Conservation (phyloP, 441 rosid genomes). For the Eruca vesicaria region DNA sequence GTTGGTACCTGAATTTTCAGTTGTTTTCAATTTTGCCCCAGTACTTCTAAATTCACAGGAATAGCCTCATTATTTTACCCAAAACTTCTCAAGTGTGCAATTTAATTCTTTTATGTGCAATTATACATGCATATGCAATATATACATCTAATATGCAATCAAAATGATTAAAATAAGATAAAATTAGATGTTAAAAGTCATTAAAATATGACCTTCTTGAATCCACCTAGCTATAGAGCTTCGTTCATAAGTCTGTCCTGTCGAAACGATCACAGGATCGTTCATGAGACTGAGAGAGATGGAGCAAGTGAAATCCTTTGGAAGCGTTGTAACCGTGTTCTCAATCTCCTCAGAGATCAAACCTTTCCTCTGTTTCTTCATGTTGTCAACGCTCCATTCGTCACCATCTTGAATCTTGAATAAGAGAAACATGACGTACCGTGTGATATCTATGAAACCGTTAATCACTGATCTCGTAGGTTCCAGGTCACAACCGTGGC, state of each 20-base stretch:
- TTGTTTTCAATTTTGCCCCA: too few relatives aligned
- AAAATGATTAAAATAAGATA: too few relatives aligned
- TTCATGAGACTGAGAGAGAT: constrained; percentile 70
- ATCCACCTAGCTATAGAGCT: constrained; percentile 74
- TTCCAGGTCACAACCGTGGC: constrained; percentile 60
- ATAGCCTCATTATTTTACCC: too few relatives aligned
- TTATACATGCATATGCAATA: too few relatives aligned
- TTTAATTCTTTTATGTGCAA: too few relatives aligned
- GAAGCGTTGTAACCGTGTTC: constrained; percentile 51
- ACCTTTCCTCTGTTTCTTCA: constrained; percentile 52
- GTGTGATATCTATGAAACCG: constrained; percentile 59
- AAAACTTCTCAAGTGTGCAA: too few relatives aligned
- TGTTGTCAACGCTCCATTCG: constrained; percentile 43
- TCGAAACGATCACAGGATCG: constrained; percentile 77
- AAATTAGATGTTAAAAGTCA: too few relatives aligned
- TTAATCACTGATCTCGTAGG: constrained; percentile 69
- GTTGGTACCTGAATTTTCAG: too few relatives aligned
- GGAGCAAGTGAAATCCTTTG: constrained; percentile 74
- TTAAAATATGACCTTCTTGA: constrained; percentile 79
- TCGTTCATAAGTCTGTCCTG: constrained; percentile 84
- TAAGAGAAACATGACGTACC: constrained; percentile 67
- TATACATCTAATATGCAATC: too few relatives aligned
- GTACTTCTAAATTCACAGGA: too few relatives aligned
- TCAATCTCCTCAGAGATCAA: constrained; percentile 61
- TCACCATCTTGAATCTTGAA: constrained; percentile 52